Conservation (phyloP, 176 grass and related monocot species). For the Microstegium vimineum region DNA sequence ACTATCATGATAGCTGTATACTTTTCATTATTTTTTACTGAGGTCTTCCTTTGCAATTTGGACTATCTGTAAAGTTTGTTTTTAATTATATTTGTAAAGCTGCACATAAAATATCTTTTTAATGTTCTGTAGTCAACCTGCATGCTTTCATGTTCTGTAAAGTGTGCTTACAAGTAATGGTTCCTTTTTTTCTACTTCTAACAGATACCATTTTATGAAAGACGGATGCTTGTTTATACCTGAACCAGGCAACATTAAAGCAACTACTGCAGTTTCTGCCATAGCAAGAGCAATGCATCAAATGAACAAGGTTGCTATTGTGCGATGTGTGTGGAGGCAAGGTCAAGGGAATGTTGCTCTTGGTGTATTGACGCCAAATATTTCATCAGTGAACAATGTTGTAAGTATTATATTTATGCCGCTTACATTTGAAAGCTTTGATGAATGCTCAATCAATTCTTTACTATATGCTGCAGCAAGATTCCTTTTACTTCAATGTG, state of each 20-base stretch:
- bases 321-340: conserved; percentile 85
- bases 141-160: neutral
- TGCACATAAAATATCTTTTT: conserved; percentile 11
- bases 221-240: conserved; percentile 80
- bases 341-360: conserved; percentile 76
- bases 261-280: conserved; percentile 61
- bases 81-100: neutral
- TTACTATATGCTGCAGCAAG: conserved; percentile 51
- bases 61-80: neutral
- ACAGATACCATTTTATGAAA: conserved; percentile 88
- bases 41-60: neutral
- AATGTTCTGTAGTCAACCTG: neutral
- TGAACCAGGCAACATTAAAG: conserved; percentile 78
- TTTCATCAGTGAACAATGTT: conserved; percentile 72
- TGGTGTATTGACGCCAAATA: conserved; percentile 82
- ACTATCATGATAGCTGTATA: neutral
- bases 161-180: neutral
- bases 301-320: conserved; percentile 73
- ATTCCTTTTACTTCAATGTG: conserved; percentile 93
- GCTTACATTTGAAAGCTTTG: neutral
- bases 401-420: conserved; percentile 36
- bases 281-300: conserved; percentile 85
- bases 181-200: conserved; percentile 27
- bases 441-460: conserved; percentile 7
- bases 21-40: neutral